A percentile compares a stretch with the other conserved stretches of the same genome.
phyloP scores from a whole-genome alignment of 371 early-diverging fungal genomes.

The Apophysomyces ossiformis region DNA sequence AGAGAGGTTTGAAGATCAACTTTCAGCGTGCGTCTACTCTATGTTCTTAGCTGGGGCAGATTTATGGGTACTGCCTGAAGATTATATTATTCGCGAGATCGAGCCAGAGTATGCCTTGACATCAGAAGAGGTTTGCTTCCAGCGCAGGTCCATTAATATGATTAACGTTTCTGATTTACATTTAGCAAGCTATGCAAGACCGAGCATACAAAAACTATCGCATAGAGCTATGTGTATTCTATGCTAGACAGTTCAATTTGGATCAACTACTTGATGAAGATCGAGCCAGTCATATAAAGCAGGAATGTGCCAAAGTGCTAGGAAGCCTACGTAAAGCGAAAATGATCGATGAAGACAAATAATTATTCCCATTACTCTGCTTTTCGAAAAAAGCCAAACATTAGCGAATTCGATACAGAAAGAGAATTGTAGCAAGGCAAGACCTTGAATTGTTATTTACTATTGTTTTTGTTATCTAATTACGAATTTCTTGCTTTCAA shows the following conservation, averaged over 20 bases:
- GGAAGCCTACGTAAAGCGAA: conserved; percentile 37
- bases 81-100: conserved; percentile 36
- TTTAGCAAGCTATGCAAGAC: conserved; percentile 29
- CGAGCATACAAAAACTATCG: conserved; percentile 38
- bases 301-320: conserved; percentile 41
- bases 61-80: conserved; percentile 42
- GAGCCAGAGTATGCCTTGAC: conserved; percentile 32
- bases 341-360: conserved; percentile 22
- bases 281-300: conserved; percentile 37
- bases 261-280: conserved; percentile 26
- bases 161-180: background rate
- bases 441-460: too few species aligned
- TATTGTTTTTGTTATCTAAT: too few species aligned
- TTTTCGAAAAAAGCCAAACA: too few species aligned
- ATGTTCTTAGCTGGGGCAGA: conserved; percentile 43
- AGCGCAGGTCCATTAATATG: too few species aligned
- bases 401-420: too few species aligned
- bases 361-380: too few species aligned
- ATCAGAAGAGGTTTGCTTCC: conserved; percentile 22
- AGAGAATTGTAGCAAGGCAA: too few species aligned
- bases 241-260: conserved; percentile 44
- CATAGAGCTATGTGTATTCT: conserved; percentile 46
- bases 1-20: conserved; percentile 48
- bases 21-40: conserved; percentile 41
- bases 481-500: too few species aligned